Base-by-base conservation (phyloP, 768 basidiomycete species). In the Daedalea quercina region DNA sequence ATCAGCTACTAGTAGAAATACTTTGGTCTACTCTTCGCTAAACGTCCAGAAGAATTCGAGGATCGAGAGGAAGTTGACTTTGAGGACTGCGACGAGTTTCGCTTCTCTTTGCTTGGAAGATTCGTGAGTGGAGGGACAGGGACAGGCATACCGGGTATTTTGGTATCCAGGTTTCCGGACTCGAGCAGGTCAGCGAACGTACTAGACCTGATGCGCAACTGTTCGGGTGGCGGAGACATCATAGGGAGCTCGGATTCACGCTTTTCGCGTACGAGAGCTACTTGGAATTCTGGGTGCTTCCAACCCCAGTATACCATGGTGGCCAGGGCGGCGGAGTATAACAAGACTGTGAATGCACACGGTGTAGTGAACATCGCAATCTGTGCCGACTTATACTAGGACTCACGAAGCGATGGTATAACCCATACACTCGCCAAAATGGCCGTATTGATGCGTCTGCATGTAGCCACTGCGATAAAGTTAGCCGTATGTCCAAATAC, bases 381-480 rank as follows among this genome's bases (percentile, higher is more conserved):
- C 3, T 40, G 20, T 37, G 33, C 46, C 19, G 7, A 40, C 19
- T 37, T 24, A 37, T 40, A 6, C 11, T 31, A 4, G 2, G 4
- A 67, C 81, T 56, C 54, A 84, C 82, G 64, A 41, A 82, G 61
- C 2, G 64, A 64, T 22, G 82, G 82, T 47, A 73, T 65, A 37
- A 80, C 58, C 82, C 82, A 84, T 57, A 73, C 78, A 40, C 70
- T 72, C 1, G 79, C 58, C 47, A 80, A 53, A 33, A 81, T 74
- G 56, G 73, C 81, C 4, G 75, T 59, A 51, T 74, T 72, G 34
- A 81, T 65, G 9, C 79, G 63, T 50, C 67, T 68, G 59, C 82
- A 84, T n/a, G 74, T 63, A 9, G 69, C 72, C 48, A 67, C 63
- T 42, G 73, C 23, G 7, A 20, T 17, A 24, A 28, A 4, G 9